Base-by-base conservation (phyloP, 768 basidiomycete species). In the Auriscalpium microsporum region DNA sequence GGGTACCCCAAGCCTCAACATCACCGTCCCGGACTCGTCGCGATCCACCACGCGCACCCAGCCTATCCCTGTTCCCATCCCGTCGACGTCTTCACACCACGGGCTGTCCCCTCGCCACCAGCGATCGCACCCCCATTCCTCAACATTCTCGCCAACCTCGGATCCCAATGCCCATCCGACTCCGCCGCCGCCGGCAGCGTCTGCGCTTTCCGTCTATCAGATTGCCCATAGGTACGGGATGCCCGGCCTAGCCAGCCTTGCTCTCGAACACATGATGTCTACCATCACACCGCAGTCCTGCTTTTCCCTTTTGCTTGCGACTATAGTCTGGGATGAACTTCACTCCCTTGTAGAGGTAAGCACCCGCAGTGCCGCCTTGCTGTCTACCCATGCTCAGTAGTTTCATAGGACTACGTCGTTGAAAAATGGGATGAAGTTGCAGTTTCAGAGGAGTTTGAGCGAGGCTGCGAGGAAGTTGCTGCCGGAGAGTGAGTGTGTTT, bases 101-200 rank as follows among this genome's bases (percentile, higher is more conserved):
- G 74, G 79, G 2, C 64, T 76, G 16, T 80, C 78, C 23, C 75
- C 80, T 34, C 77, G 75, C 40, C 60, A 72, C 17, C 70, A 70
- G 53, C 72, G 79, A 51, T 70, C 72, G 19, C 71, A 70, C 46
- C 61, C 69, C 48, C 64, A 58, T 44, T 45, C 47, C 9, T 53
- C 70, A 13, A 54, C 65, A 1, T 52, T 70, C 11, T 56, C 64
- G 16, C 69, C 76, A 10, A 70, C 67, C 3, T 70, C 75, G 10
- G 88, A 90, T 63, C 87, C 88, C 3, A 86, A 91, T 66, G 69
- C 77, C 0, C 88, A 90, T 62, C 88, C 87, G 10, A 80, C 82
- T 0, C 72, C 79, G 7, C 60, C 78, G 4, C 85, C 84, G 8
- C 68, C 73, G 4, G 81, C 87, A 14, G 86, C 86, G 11, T 86